Base-by-base conservation (phyloP, 164 flowering plant genomes). In the Tetracentron sinense region DNA sequence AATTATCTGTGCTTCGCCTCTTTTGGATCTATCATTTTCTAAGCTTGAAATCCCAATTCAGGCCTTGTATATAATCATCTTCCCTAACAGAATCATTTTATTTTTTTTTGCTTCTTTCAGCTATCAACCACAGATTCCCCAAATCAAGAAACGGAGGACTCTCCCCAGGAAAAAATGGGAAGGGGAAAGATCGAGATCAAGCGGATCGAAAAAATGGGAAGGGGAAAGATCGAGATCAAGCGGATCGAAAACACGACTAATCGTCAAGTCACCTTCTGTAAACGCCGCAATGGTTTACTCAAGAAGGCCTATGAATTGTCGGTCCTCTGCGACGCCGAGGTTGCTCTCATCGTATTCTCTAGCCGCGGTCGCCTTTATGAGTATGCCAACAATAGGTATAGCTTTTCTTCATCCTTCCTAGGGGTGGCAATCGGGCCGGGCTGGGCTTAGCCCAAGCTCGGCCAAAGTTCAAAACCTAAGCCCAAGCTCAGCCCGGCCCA, bases 221-320 rank as follows among this genome's bases (percentile, higher is more conserved):
- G 78, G 52, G 72, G 78, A 30, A 74, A 74, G 66, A 74, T 74
- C 46, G 74, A 70, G 35, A 74, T 74, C 33, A 70, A 70, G 68
- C 55, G 74, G 65, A 74, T 74, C 49, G 78, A 74, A 44, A 74
- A 67, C 64, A 70, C 74, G 2, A 70, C 78, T 0, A 74, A 67
- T 31, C 69, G 78, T 12, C 74, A 70, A 47, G 78, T 74, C 16
- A 74, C 78, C 46, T 74, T 74, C 60, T 70, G 78, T 46, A 74
- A 74, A 47, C 66, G 78, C 15, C 63, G 78, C 27, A 67, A 66
- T 12, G 78, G 78, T 8, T 60, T 74, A 16, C 74, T 70, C 27
- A 74, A 70, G 62, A 74, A 74, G 42, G 78, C 78, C 44, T 67
- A 67, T 60, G 78, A 74, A 56, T 60, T 74, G 47, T 70, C 78